phyloP scores from a whole-genome alignment of 1,284 basidiomycete species.

The Veloboletus limbatus region DNA sequence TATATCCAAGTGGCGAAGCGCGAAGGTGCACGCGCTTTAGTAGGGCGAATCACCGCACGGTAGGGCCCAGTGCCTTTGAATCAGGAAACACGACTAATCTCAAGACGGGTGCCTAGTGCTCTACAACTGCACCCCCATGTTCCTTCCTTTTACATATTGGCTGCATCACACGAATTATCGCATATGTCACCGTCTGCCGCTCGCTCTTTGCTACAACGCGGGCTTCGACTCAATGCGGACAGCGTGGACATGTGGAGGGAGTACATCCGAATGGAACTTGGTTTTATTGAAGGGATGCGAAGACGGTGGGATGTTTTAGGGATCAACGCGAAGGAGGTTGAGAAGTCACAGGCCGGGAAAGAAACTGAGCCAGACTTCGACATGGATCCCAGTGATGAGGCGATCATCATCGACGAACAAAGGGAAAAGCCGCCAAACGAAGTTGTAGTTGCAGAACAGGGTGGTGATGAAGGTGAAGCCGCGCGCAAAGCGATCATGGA shows the following conservation, averaged over 20 bases:
- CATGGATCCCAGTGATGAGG: conserved; percentile 25
- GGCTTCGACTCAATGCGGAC: conserved; percentile 72
- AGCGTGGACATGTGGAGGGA: conserved; percentile 80
- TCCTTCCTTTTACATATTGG: conserved; percentile 80
- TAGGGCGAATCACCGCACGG: conserved; percentile 76
- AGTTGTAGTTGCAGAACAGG: conserved; percentile 31
- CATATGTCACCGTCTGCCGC: conserved; percentile 79
- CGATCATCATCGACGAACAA: conserved; percentile 19
- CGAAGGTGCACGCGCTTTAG: conserved; percentile 77
- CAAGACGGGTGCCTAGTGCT: conserved; percentile 49
- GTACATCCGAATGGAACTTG: conserved; percentile 89
- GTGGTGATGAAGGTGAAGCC: conserved; percentile 42
- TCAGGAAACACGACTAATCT: conserved; percentile 7
- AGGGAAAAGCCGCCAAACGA: conserved; percentile 25
- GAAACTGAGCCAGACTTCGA: conserved; percentile 17
- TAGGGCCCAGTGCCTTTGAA: conserved; percentile 33
- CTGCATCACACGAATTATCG: conserved; percentile 82
- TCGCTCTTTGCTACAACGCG: conserved; percentile 82
- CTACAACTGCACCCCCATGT: conserved; percentile 83
- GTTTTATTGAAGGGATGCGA: conserved; percentile 82
- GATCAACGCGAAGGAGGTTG: conserved; percentile 40
- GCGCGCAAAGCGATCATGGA: conserved; percentile 63
- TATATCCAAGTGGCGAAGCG: conserved; percentile 84
- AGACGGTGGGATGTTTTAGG: conserved; percentile 81
- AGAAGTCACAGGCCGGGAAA: conserved; percentile 25